Base-by-base conservation (phyloP, 2,329 filamentous ascomycete species). In the Clonostachys rhizophaga region DNA sequence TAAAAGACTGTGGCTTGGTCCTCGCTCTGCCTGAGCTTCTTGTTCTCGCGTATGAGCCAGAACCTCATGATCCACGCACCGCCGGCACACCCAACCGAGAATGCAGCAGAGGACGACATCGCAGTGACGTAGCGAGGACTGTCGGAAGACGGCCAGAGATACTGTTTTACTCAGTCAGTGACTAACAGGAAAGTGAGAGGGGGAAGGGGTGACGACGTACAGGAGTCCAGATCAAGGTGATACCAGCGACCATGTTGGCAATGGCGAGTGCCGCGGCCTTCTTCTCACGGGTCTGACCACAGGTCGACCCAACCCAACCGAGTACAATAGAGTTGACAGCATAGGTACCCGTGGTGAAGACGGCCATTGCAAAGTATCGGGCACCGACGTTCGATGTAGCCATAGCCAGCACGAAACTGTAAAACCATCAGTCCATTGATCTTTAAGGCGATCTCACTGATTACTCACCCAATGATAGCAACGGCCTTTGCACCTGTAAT, bases 221-320 rank as follows among this genome's bases (percentile, higher is more conserved):
- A 33, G 50, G 51, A 6, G 54, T 55, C 44, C 49, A 54, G 5
- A 55, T 54, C 12, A 51, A 49, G 34, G 49, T 49, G 8, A 55
- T 24, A 1, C 49, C 52, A 12, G 54, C 54, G 39, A 47, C 49
- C 7, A 50, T 47, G 48, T 57, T 57, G 2, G 50, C 52, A 11
- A 70, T 64, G 5, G 63, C 63, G 2, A 69, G 49, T 3, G 63
- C 57, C 9, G 56, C 58, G 2, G 67, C 65, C 48, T 66, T 68
- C 54, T 68, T 68, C 50, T 70, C 67, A 18, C 62, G 65, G 0
- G 63, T 69, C 47, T 69, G 66, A 3, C 64, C 66, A 34, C 63
- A 66, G 2, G 61, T 65, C 9, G 53, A 55, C 0, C 55, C 55
- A 1, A 64, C 63, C 67, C 66, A 70, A 6, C 65, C 64, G 1